A percentile compares a stretch with the other conserved stretches of the same genome.
These are phyloP conservation scores for Gymnopilus dilepis DNA, from an alignment of 768 basidiomycete species.

Conservation along the genomic window DNA sequence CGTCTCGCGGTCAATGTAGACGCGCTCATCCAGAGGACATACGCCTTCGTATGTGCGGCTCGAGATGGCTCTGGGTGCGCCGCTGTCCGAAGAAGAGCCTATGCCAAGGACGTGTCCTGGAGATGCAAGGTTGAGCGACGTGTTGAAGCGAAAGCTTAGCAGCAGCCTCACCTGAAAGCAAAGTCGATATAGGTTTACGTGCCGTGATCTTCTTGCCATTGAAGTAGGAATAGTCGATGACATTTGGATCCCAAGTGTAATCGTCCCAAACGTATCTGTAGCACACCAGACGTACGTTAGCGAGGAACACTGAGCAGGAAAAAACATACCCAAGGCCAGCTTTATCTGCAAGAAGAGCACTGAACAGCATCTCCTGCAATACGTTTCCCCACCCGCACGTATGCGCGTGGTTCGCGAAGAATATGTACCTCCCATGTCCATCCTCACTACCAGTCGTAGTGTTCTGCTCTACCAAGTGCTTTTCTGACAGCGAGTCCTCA, in stretches of 20 bases:
- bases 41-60: constrained; percentile 49
- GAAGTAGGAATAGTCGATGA: constrained; percentile 48
- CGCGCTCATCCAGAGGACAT: constrained; percentile 44
- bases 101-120: constrained; percentile 31
- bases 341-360: constrained; percentile 52
- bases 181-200: constrained; percentile 56
- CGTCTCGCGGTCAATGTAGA: constrained; percentile 34
- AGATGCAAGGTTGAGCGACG: no score
- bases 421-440: constrained; percentile 51
- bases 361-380: constrained; percentile 62
- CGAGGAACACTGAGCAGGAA: not conserved
- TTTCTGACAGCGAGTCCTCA: constrained; percentile 21
- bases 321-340: constrained; percentile 53
- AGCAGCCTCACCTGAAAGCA: constrained; percentile 49
- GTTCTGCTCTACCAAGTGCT: not conserved
- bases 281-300: no score
- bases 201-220: constrained; percentile 58
- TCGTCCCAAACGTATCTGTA: constrained; percentile 63
- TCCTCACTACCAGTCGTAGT: not conserved
- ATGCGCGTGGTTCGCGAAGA: constrained; percentile 51
- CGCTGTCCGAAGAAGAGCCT: not conserved
- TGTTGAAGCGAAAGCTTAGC: no score
- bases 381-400: constrained; percentile 67
- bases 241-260: constrained; percentile 56
- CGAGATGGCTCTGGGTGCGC: constrained; percentile 51